A percentile compares a stretch with the other conserved stretches of the same genome.
These are phyloP conservation scores for Tuber indicum DNA, from an alignment of 495 filamentous ascomycete genomes.

Conservation along the genomic window DNA sequence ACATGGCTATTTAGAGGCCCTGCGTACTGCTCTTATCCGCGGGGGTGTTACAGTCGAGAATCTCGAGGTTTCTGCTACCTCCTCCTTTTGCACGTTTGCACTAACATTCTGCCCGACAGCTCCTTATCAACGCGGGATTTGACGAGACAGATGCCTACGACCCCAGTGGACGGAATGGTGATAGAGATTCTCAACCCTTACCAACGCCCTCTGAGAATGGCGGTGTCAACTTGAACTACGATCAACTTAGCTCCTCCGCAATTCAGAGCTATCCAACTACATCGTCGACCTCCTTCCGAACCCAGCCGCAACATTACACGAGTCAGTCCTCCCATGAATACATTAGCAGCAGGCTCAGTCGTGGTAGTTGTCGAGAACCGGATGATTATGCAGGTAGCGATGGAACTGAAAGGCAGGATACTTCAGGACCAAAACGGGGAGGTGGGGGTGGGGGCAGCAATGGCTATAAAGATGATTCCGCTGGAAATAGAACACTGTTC, in stretches of 20 bases:
- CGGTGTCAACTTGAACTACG: neutral
- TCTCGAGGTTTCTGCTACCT: conserved; percentile 23
- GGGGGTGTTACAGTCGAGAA: conserved; percentile 37
- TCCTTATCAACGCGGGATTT: conserved; percentile 33
- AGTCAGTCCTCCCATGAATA: conserved; percentile 7
- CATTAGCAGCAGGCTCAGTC: conserved; percentile 6
- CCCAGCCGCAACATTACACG: conserved; percentile 17
- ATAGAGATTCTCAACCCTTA: conserved; percentile 10
- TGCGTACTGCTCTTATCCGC: conserved; percentile 34
- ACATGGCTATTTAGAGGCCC: conserved; percentile 21
- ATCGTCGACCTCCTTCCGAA: conserved; percentile 13
- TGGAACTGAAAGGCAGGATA: conserved; percentile 20
- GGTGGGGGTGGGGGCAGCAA: conserved; percentile 2
- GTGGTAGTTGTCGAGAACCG: conserved; percentile 8
- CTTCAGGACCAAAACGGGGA: conserved; percentile 2
- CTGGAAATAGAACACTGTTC: conserved; percentile 51
- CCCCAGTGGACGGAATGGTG: conserved; percentile 4
- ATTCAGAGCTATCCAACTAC: conserved; percentile 4
- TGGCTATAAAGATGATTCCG: conserved; percentile 19
- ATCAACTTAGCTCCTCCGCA: conserved; percentile 1
- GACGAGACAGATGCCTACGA: conserved; percentile 6
- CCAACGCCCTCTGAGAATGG: conserved; percentile 11
- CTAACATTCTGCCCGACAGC: conserved; percentile 20
- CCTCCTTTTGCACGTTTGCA: conserved; percentile 2
- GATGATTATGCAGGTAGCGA: conserved; percentile 18